Evolutionary conservation across 2,329 filamentous ascomycete genomes (phyloP).

Genomic region (Sarocladium strictum): DNA sequence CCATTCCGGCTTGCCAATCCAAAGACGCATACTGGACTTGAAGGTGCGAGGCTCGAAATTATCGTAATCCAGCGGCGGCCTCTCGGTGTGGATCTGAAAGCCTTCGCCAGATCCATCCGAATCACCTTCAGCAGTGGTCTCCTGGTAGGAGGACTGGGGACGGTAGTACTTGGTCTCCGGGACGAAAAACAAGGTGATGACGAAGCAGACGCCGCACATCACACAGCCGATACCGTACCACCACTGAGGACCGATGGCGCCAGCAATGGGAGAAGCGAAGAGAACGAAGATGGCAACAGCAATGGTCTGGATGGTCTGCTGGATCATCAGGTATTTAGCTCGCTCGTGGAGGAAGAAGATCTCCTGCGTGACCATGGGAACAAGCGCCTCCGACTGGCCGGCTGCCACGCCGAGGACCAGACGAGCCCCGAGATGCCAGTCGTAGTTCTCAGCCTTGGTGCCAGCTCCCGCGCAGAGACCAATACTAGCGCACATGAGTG

Average conservation of each 20-base stretch:
- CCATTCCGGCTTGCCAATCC: not conserved
- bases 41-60: not conserved
- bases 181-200: constrained; percentile 31
- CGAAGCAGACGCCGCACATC: constrained; percentile 24
- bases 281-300: constrained; percentile 30
- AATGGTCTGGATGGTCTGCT: constrained; percentile 33
- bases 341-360: constrained; percentile 39
- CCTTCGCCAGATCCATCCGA: not conserved
- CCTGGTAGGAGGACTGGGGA: constrained; percentile 5
- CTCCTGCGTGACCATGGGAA: constrained; percentile 34
- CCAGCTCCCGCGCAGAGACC: constrained; percentile 17
- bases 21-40: not conserved
- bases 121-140: not conserved
- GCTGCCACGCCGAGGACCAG: constrained; percentile 32
- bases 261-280: constrained; percentile 35
- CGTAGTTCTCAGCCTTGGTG: constrained; percentile 18
- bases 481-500: constrained; percentile 21
- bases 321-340: constrained; percentile 32
- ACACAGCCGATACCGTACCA: constrained; percentile 37
- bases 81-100: not conserved
- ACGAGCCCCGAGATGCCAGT: constrained; percentile 30
- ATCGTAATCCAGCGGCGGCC: not conserved
- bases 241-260: constrained; percentile 30
- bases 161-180: constrained; percentile 34
- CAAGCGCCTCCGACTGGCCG: constrained; percentile 35